Evolutionary conservation across 2,329 filamentous ascomycete species (phyloP).

Genomic region (Botrytis paeoniae): DNA sequence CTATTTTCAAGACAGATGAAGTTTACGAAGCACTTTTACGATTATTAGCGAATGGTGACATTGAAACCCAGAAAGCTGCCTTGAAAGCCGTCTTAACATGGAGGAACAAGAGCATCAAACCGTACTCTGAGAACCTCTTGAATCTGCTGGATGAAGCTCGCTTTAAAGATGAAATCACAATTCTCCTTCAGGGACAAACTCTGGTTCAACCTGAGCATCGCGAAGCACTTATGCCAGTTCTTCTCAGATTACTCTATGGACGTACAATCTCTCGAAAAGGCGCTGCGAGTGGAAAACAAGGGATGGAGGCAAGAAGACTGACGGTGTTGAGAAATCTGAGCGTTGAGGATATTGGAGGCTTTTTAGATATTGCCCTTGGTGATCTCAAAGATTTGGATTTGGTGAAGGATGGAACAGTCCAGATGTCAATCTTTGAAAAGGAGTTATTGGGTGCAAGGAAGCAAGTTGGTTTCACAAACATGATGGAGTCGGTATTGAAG

Average conservation of each 20-base stretch:
- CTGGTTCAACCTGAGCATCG: conserved; percentile 73
- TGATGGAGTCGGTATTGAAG: conserved; percentile 82
- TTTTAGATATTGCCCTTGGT: conserved; percentile 79
- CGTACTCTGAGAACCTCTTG: conserved; percentile 81
- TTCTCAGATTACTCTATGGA: conserved; percentile 85
- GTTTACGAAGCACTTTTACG: conserved; percentile 73
- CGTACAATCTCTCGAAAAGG: conserved; percentile 81
- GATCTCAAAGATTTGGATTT: conserved; percentile 61
- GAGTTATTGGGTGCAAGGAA: conserved; percentile 68
- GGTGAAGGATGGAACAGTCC: conserved; percentile 41
- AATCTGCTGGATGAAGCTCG: conserved; percentile 86
- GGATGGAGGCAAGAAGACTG: conserved; percentile 77
- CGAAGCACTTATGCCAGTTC: conserved; percentile 72
- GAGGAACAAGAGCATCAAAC: conserved; percentile 73
- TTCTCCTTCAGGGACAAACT: conserved; percentile 75
- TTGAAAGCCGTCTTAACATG: conserved; percentile 84
- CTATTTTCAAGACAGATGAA: conserved; percentile 72
- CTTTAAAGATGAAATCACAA: conserved; percentile 90
- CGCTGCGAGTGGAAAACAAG: conserved; percentile 71
- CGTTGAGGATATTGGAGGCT: conserved; percentile 71
- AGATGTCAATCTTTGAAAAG: conserved; percentile 49
- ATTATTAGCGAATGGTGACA: conserved; percentile 82
- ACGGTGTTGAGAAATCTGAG: conserved; percentile 76
- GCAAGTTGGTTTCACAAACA: conserved; percentile 87
- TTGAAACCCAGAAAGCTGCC: conserved; percentile 81